Base-by-base conservation (phyloP, 495 filamentous ascomycete species). In the Daldinia childiae region DNA sequence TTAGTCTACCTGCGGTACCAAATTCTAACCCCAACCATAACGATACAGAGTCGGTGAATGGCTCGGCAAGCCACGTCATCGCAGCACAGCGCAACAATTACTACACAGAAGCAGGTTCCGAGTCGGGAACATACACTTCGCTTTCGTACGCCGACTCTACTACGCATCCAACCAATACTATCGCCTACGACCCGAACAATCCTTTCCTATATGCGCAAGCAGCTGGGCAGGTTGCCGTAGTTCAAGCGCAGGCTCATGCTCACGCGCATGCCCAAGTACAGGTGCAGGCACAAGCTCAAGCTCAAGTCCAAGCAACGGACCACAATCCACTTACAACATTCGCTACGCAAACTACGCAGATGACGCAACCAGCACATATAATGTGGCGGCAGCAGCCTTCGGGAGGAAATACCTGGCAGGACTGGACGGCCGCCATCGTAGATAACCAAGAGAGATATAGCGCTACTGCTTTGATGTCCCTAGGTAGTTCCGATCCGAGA, bases 361-460 rank as follows among this genome's bases (percentile, higher is more conserved):
- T 77, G 54, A 60, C 75, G 48, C 75, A 74, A 17, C 71, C 75
- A 9, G 68, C 57, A 36, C 64, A 76, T 8, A 68, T 76, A 19
- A 72, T 77, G 65, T 77, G 75, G 75, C 73, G 75, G 19, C 68
- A 72, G 30, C 75, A 77, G 17, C 58, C 75, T 17, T 74, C 75
- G 21, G 75, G 73, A 36, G 75, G 75, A 70, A 85, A 83, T 55
- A 75, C 81, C 1, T 85, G 82, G 82, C 79, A 84, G 8, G 80
- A 84, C 66, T 85, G 82, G 82, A 81, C 82, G 6, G 79, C 80
- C 0, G 82, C 82, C 38, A 80, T 85, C 11, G 79, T 80, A 12
- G 81, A 82, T 70, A 84, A 70, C 27, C 82, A 83, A 36, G 82
- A 84, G 15, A 74, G 80, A 27, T 83, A 80, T 69, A 82, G 81